Base-by-base conservation (phyloP, 345 rosid species). In the Boechera divaricarpa region DNA sequence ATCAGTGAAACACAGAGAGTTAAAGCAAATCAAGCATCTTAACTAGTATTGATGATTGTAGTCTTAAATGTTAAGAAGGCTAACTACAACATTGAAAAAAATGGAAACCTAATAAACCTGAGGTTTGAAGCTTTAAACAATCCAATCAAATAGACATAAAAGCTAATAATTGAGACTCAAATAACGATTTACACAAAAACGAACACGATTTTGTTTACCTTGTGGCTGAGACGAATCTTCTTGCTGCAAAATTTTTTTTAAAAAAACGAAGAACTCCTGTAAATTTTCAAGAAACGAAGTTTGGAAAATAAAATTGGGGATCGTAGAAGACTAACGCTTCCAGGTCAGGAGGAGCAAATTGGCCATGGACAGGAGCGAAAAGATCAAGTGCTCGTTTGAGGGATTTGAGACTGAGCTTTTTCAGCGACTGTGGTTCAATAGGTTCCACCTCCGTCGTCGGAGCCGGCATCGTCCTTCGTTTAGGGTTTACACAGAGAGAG, bases 381-480 rank as follows among this genome's bases (percentile, higher is more conserved):
- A 95, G 90, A 82, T 95, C 98, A 47, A 91, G 89, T 0, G 91
- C 84, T 35, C 98, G 96, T 85, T 92, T 95, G 2, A 91, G 79
- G 32, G 98, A 92, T 83, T 92, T 92, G 65, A 91, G 79, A 77
- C 96, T 85, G 9, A 95, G 91, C 84, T 92, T 95, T 85, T 95
- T 92, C 67, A 89, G 80, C 0, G 99, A 95, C 75, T 88, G 97
- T 13, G 94, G 93, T 76, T 95, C 98, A 32, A 92, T 90, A 16
- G 94, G 87, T 80, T 92, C 99, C 85, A 90, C 79, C 83, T 91
- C 99, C 77, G 82, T 41, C 42, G 81, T 63, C 32, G 88, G 83
- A 21, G 72, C 86, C 24, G 83, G 82, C 88, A 88, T 88, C 77
- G 42, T 66, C 66, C 5, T 78, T 60, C 33, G n/a, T 38, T 66